Evolutionary conservation across 306 rosid species (phyloP), one percentile per base, ranked within the genome.

Genomic region (Trichosanthes truncata): DNA sequence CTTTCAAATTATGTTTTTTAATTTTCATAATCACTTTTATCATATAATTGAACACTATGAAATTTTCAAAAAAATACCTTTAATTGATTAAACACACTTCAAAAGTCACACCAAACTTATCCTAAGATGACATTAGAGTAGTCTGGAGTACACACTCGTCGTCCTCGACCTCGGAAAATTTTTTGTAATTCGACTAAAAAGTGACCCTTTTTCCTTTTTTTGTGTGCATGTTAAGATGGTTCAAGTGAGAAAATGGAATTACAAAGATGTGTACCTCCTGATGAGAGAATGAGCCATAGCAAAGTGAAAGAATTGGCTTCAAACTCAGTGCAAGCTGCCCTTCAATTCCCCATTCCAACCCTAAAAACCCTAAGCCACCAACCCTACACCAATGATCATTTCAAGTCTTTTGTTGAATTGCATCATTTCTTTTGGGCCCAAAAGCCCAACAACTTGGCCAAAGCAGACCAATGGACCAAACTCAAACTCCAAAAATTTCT

Each of bases 261-360:
- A 49, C 82, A 84, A 78, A 82, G 83, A 74, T 87, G 84, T 71
- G 89, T 92, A 81, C 92, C 97, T 45, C 80, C 89, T 48, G 93
- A 92, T 61, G 97, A 92, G 83, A 84, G 88, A 71, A 76, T 89
- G 35, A 78, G 88, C 81, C 87, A 86, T 43, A 83, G 14, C 77
- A 92, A 89, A 86, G 20, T 84, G 66, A 81, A 82, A 72, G 92
- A 89, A 81, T 81, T 90, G 14, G 77, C 79, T 80, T 80, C 90
- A 71, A 85, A 83, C 15, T 85, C 81, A 43, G 65, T 85, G 38
- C 76, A 87, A 79, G 93, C 93, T 43, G 48, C 89, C n/a, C 76
- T 74, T 41, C 84, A 85, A 55, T 86, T 85, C 78, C 82, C 85
- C 45, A 45, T 81, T 65, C 86, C n/a, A 85, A 86, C 60, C 9